Evolutionary conservation across 1,284 basidiomycete genomes (phyloP), one percentile per base, ranked within the genome.

Genomic region (Apiotrichum gracile): DNA sequence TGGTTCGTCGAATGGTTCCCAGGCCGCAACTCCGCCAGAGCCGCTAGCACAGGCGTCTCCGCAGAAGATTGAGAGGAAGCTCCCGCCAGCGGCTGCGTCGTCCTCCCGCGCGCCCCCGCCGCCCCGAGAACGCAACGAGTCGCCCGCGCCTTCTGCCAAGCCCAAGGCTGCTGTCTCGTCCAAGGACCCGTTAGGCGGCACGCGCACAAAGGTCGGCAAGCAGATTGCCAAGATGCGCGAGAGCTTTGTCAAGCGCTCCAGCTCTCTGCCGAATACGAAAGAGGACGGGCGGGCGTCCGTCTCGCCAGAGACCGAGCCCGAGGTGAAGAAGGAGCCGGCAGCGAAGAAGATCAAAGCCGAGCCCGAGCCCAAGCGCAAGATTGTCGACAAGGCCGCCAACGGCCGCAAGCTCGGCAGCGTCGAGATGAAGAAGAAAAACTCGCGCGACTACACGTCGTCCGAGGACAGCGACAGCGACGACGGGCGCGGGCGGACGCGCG

Each of bases 171-270:
- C 47, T 13, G 22, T 21, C n/a, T n/a, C n/a, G n/a, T n/a, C n/a
- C n/a, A n/a, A n/a, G n/a, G n/a, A n/a, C n/a, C n/a, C n/a, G n/a
- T n/a, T n/a, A n/a, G 46, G 51, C 19, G 44, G 50, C 44, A 47
- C 47, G 38, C 51, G 57, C 34, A 60, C 60, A 14, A 53, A 61
- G 27, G 54, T 68, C 42, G 61, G 61, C 7, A 62, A 65, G 46
- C 55, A 64, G 47, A 64, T 60, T 19, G 63, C 64, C 33, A 65
- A 64, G 52, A 61, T 64, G 55, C 53, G 61, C 25, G 58, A 60
- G 19, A 63, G 62, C 54, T 52, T 49, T 33, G 46, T 35, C 12
- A 59, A 62, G 48, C 52, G 65, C 24, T 52, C 62, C 3, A 46
- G 58, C 5, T 63, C 61, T 2, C 24, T 65, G 25, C 63, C 65